Conservation (phyloP, 2,329 filamentous ascomycete genomes). For the Aspergillus oerlinghausenensis region DNA sequence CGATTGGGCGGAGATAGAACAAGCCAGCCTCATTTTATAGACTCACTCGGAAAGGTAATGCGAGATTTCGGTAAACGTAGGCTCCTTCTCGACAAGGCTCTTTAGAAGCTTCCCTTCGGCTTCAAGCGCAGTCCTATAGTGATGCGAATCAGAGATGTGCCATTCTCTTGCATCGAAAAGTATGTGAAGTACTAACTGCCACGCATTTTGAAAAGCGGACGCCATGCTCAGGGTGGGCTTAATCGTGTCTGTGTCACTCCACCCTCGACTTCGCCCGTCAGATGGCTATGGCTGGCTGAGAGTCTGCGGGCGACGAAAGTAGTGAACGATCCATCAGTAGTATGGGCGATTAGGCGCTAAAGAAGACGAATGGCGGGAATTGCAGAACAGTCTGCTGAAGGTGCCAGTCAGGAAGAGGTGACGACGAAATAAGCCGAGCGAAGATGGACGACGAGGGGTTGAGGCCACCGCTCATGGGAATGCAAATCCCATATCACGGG, state of each 20-base stretch:
- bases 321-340: slow-evolving; percentile 53
- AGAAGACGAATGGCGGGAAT: slow-evolving; percentile 10
- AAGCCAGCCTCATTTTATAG: slow-evolving; percentile 1
- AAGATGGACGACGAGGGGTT: slow-evolving; percentile 15
- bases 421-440: slow-evolving; percentile 5
- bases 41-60: slow-evolving; percentile 40
- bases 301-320: slow-evolving; percentile 43
- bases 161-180: slow-evolving; percentile 2
- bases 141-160: slow-evolving; percentile 14
- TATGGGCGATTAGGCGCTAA: slow-evolving; percentile 13
- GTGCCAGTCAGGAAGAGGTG: background rate
- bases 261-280: slow-evolving; percentile 54
- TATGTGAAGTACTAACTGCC: slow-evolving; percentile 44
- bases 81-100: slow-evolving; percentile 47
- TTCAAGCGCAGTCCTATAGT: slow-evolving; percentile 34
- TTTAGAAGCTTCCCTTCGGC: slow-evolving; percentile 47
- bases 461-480: slow-evolving; percentile 17
- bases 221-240: slow-evolving; percentile 36
- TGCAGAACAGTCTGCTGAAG: background rate
- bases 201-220: slow-evolving; percentile 46
- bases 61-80: slow-evolving; percentile 48
- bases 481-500: slow-evolving; percentile 21
- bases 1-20: background rate
- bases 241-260: slow-evolving; percentile 37
- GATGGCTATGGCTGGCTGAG: slow-evolving; percentile 53